phyloP scores from a whole-genome alignment of 2,329 filamentous ascomycete genomes.

The Trichoderma sp. region DNA sequence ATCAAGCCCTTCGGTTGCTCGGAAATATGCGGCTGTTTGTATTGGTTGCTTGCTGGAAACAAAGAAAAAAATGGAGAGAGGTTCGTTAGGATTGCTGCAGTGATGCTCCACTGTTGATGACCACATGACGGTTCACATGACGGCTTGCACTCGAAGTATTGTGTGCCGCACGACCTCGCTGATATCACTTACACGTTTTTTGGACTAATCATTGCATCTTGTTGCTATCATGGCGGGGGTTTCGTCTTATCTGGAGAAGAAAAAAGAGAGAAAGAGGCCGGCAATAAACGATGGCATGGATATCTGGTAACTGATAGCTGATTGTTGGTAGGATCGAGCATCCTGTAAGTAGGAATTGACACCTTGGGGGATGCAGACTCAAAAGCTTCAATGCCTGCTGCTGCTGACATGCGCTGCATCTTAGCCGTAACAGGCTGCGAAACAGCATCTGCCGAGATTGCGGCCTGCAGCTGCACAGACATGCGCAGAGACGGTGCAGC shows the following conservation, averaged over 20 bases:
- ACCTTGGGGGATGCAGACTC: not conserved
- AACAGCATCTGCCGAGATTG: not conserved
- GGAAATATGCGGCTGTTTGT: not conserved
- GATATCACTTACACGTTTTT: not conserved
- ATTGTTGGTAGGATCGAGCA: not conserved
- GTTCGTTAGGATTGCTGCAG: not conserved
- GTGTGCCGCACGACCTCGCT: not conserved
- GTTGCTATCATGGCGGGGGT: not conserved
- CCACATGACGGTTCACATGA: constrained; percentile 3
- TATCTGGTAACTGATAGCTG: not conserved
- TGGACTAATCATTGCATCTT: not conserved
- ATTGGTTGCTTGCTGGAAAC: not conserved
- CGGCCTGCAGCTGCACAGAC: constrained; percentile 11
- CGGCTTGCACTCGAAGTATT: not conserved
- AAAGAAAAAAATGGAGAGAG: not conserved
- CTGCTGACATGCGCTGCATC: not conserved
- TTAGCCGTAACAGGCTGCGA: not conserved
- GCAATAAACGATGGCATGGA: not conserved
- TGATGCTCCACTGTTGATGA: constrained; percentile 9
- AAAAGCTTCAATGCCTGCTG: not conserved
- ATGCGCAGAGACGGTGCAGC: constrained; percentile 3
- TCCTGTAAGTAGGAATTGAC: no score
- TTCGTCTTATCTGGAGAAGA: not conserved
- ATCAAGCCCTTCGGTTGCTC: not conserved
- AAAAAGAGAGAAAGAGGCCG: no score